Evolutionary conservation across 1,284 basidiomycete genomes (phyloP), one percentile per base, ranked within the genome.

Genomic region (Tausonia pullulans): DNA sequence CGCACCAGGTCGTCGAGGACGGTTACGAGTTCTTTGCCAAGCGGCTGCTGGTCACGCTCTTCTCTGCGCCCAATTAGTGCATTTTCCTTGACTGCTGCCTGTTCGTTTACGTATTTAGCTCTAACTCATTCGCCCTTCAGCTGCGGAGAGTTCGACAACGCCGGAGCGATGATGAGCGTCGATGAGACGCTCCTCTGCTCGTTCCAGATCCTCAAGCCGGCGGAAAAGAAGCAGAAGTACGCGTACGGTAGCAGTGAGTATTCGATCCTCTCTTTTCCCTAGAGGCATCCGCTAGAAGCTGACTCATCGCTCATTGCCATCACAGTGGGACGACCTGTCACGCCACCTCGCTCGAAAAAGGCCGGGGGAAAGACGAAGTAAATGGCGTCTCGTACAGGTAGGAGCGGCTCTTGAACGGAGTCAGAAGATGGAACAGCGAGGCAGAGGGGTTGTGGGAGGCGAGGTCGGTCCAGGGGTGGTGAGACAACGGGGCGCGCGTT

Each of bases 21-120:
- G 95, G 95, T 43, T 98, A 98, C 78, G 95, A 98, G 77, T 98
- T 98, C 79, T 98, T 98, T 73, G 94, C 94, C 63, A 97, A 98
- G 79, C 84, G 95, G 70, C 93, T 96, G 79, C 79, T 98, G 69
- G 95, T 98, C 70, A 98, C 95, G 16, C 78, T 98, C 55, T 98
- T 98, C 81, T 95, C 90, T 14, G 95, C 95, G 65, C 96, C 95
- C 67, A 98, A 97, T 81, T 96, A 97, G 75, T 96, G 91, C 74
- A 92, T 27, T 27, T 27, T 27, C 27, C 27, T 27, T 27, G 91
- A 72, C 91, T 96, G 72, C 72, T 75, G 68, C 69, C 72, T 69
- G 5, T 14, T 54, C 5, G 53, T 60, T 10, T 27, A 40, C 27
- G 41, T 1, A 54, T 54, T 5, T n/a, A n/a, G 27, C 52, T 7